phyloP scores from a whole-genome alignment of 164 flowering plant genomes.

The Buxus sempervirens region DNA sequence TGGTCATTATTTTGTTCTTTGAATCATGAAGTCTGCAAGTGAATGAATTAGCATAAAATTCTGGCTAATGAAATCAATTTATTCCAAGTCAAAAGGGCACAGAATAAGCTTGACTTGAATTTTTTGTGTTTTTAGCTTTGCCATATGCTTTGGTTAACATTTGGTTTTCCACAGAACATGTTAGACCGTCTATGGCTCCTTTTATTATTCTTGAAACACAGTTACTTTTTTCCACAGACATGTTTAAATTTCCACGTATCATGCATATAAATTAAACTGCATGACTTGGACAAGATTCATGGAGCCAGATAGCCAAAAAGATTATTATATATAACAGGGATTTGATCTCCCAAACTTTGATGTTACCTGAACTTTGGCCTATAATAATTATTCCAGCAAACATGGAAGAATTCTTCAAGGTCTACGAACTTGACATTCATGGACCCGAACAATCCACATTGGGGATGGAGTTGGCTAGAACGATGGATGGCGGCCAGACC shows the following conservation, averaged over 20 bases:
- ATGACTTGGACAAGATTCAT: no score
- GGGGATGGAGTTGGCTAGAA: constrained; percentile 90
- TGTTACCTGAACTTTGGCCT: no score
- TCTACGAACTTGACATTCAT: constrained; percentile 49
- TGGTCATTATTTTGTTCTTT: not conserved
- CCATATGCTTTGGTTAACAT: no score
- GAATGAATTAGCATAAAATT: not conserved
- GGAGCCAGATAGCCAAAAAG: not conserved
- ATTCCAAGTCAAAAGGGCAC: not conserved
- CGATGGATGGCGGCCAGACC: constrained; percentile 83
- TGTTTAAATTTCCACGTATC: not conserved
- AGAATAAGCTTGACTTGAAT: not conserved
- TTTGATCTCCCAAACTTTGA: not conserved
- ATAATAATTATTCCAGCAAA: constrained; percentile 46
- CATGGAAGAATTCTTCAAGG: constrained; percentile 47
- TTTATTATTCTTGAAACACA: not conserved
- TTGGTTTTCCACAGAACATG: no score
- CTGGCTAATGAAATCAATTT: not conserved
- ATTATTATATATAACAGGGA: not conserved
- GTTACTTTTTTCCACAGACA: not conserved
- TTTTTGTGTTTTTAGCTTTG: no score
- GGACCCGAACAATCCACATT: constrained; percentile 68
- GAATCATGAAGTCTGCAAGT: no score
- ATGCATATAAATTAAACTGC: no score
- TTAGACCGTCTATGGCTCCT: not conserved